Conservation (phyloP, 2,329 filamentous ascomycete genomes). For the Monilinia aucupariae region DNA sequence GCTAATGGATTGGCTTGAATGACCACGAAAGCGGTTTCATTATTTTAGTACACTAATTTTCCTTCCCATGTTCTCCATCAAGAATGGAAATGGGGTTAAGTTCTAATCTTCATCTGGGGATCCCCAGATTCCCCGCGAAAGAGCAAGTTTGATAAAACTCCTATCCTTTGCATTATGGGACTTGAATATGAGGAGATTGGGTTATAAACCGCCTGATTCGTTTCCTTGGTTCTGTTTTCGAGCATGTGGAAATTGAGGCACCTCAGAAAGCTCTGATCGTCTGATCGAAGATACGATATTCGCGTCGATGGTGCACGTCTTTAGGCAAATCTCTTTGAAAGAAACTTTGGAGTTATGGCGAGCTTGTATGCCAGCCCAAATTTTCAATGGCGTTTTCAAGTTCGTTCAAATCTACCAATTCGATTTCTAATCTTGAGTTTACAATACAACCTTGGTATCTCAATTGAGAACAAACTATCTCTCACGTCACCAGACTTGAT, state of each 20-base stretch:
- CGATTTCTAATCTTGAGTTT: neutral
- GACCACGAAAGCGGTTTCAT: neutral
- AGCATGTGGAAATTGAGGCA: neutral
- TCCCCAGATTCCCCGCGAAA: neutral
- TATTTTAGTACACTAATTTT: neutral
- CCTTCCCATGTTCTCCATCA: too few relatives aligned
- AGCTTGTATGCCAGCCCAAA: neutral
- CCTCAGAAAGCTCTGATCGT: neutral
- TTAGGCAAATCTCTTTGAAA: neutral
- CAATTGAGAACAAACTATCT: neutral
- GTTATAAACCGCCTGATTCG: neutral
- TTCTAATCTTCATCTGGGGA: neutral
- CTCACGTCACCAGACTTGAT: neutral
- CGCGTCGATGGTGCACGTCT: neutral
- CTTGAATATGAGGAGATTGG: neutral
- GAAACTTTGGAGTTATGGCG: neutral
- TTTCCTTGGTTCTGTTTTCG: neutral
- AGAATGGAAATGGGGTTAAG: neutral
- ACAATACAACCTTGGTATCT: neutral
- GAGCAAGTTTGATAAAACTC: neutral
- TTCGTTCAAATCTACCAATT: neutral
- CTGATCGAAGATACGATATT: neutral
- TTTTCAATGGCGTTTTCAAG: neutral
- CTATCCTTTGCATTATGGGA: neutral
- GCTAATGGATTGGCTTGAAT: neutral